These are phyloP conservation scores for Phytophthora europaea DNA, from an alignment of 352 stramenopile genomes.

Conservation along the genomic window DNA sequence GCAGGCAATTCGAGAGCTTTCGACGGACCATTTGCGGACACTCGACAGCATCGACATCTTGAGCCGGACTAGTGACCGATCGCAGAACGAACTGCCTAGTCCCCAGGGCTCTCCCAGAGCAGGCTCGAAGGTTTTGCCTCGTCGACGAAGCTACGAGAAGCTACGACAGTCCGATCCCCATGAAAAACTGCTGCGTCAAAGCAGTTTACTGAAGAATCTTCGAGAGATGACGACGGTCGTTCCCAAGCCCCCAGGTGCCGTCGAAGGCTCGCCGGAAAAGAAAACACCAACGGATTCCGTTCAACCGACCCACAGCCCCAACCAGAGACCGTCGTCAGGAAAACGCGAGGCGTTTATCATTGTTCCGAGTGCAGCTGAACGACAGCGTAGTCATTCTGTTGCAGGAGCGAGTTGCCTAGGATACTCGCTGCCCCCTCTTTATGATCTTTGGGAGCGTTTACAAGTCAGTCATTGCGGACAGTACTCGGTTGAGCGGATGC, in stretches of 20 bases:
- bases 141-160: constrained; percentile 18
- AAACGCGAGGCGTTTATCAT: constrained; percentile 24
- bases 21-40: not conserved
- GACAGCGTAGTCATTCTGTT: constrained; percentile 5
- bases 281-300: not conserved
- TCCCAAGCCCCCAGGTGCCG: constrained; percentile 4
- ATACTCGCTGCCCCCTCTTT: constrained; percentile 15
- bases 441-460: constrained; percentile 38
- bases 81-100: not conserved
- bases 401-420: constrained; percentile 3
- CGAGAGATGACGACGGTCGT: not conserved
- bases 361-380: not conserved
- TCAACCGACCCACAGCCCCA: not conserved
- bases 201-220: constrained; percentile 4
- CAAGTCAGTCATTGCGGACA: constrained; percentile 46
- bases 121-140: constrained; percentile 7
- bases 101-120: not conserved
- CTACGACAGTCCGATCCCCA: not conserved
- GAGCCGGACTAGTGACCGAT: constrained; percentile 17
- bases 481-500: constrained; percentile 46
- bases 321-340: constrained; percentile 2
- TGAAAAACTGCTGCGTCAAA: not conserved
- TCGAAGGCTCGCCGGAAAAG: constrained; percentile 23
- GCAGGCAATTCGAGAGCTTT: constrained; percentile 16
- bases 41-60: constrained; percentile 25